A percentile compares a stretch with the other conserved stretches of the same genome.
phyloP scores from a whole-genome alignment of 257 asterid species.

The Scutellaria barbata region DNA sequence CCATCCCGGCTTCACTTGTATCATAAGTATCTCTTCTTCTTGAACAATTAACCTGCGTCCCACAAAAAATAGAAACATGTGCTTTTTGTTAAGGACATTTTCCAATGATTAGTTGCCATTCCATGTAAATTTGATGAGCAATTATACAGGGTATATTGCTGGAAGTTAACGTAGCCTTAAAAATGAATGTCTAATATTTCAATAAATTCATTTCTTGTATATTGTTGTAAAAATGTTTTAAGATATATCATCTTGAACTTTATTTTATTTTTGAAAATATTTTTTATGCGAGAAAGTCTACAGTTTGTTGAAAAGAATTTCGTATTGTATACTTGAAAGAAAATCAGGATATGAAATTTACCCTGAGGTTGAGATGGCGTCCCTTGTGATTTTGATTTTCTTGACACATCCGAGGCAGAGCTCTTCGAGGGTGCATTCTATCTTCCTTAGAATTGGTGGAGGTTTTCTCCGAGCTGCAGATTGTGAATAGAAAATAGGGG shows the following conservation, averaged over 20 bases:
- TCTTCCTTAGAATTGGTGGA: conserved; percentile 65
- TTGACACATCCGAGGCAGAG: conserved; percentile 75
- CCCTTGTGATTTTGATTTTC: conserved; percentile 80
- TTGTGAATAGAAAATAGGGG: conserved; percentile 79
- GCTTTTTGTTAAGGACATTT: background rate
- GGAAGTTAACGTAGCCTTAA: background rate
- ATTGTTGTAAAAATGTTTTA: background rate
- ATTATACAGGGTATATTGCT: background rate
- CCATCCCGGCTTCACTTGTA: conserved; percentile 91
- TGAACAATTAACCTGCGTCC: conserved; percentile 61
- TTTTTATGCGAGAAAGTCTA: too few relatives aligned
- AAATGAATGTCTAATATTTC: background rate
- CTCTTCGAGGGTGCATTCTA: conserved; percentile 90
- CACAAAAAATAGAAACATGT: background rate
- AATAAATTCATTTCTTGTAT: background rate
- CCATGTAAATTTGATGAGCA: background rate
- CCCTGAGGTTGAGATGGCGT: conserved; percentile 81
- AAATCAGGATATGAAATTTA: conserved; percentile 30
- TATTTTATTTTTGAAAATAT: too few relatives aligned
- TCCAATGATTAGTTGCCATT: background rate
- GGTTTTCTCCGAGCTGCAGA: conserved; percentile 69
- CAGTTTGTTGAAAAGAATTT: too few relatives aligned
- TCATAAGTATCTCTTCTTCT: conserved; percentile 76
- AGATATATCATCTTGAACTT: background rate
- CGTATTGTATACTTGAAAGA: too few relatives aligned